Conservation (phyloP, 441 rosid species). For the Gossypium trilobum region DNA sequence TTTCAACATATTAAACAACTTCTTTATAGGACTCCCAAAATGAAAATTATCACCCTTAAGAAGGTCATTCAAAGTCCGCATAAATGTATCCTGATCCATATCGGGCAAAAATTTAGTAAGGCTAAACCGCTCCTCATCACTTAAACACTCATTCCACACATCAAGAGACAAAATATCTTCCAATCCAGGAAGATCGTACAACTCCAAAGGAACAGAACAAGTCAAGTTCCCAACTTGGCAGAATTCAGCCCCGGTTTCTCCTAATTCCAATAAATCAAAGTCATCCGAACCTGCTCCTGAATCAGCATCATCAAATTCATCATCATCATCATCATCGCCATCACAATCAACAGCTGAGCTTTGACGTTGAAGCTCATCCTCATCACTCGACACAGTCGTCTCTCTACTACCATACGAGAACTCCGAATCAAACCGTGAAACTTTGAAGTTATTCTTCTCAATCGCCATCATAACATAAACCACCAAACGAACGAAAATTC, state of each 20-base stretch:
- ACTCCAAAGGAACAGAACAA: conserved; percentile 77
- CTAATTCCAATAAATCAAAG: conserved; percentile 87
- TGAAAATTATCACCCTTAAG: conserved; percentile 67
- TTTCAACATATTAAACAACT: conserved; percentile 74
- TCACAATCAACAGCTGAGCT: conserved; percentile 54
- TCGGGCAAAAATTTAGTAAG: conserved; percentile 73
- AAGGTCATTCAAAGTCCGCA: conserved; percentile 65
- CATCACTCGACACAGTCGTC: conserved; percentile 58
- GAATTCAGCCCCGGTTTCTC: conserved; percentile 85
- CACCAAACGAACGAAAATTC: conserved; percentile 7
- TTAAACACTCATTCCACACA: conserved; percentile 84
- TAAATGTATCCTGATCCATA: conserved; percentile 64
- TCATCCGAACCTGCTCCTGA: conserved; percentile 99
- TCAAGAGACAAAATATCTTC: conserved; percentile 76
- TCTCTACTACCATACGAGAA: conserved; percentile 75
- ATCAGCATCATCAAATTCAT: conserved; percentile 79
- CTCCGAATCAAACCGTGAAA: conserved; percentile 69
- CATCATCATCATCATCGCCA: conserved; percentile 36
- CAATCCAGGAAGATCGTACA: conserved; percentile 70
- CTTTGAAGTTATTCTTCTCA: conserved; percentile 83
- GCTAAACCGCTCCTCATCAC: conserved; percentile 70
- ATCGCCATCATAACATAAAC: conserved; percentile 61
- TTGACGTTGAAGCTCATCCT: conserved; percentile 45
- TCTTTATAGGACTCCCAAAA: conserved; percentile 79
- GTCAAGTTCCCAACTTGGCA: conserved; percentile 76